These are phyloP conservation scores for Pyronema domesticum DNA, from an alignment of 495 filamentous ascomycete species.

Conservation along the genomic window DNA sequence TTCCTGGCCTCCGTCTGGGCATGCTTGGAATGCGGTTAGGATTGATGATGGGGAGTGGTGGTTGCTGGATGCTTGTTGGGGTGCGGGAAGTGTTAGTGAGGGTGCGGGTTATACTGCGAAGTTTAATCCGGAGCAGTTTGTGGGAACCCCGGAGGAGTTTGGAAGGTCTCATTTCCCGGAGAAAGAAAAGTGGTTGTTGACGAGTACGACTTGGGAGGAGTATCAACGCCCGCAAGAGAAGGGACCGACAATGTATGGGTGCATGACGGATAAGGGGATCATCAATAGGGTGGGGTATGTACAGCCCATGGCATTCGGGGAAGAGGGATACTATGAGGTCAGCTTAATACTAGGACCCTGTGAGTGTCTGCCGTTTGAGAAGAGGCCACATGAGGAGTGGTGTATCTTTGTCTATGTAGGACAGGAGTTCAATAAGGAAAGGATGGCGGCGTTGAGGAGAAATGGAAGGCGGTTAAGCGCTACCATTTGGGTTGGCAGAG, in stretches of 20 bases:
- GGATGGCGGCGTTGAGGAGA: slow-evolving; percentile 13
- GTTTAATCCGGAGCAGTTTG: slow-evolving; percentile 58
- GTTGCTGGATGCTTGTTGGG: slow-evolving; percentile 83
- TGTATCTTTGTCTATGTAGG: slow-evolving; percentile 15
- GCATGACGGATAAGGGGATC: neutral
- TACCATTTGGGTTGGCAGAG: slow-evolving; percentile 2
- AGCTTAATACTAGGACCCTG: slow-evolving; percentile 1
- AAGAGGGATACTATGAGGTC: neutral
- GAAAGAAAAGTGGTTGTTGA: slow-evolving; percentile 27
- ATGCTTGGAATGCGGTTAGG: slow-evolving; percentile 87
- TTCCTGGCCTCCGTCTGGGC: slow-evolving; percentile 37
- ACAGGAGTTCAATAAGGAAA: neutral
- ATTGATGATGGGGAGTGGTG: slow-evolving; percentile 78
- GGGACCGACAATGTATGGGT: neutral
- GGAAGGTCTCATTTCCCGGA: slow-evolving; percentile 60
- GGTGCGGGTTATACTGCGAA: slow-evolving; percentile 38
- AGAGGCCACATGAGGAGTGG: slow-evolving; percentile 6
- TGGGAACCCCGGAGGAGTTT: slow-evolving; percentile 65
- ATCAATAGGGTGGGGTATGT: slow-evolving; percentile 3
- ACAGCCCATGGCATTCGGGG: neutral
- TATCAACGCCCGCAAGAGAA: slow-evolving; percentile 6
- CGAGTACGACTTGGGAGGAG: slow-evolving; percentile 12
- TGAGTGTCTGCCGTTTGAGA: neutral
- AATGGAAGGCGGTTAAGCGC: slow-evolving; percentile 21
- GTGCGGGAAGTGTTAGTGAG: slow-evolving; percentile 43